Conservation (phyloP, 1,139 yeast species). For the Debaryomyces robertsiae region DNA sequence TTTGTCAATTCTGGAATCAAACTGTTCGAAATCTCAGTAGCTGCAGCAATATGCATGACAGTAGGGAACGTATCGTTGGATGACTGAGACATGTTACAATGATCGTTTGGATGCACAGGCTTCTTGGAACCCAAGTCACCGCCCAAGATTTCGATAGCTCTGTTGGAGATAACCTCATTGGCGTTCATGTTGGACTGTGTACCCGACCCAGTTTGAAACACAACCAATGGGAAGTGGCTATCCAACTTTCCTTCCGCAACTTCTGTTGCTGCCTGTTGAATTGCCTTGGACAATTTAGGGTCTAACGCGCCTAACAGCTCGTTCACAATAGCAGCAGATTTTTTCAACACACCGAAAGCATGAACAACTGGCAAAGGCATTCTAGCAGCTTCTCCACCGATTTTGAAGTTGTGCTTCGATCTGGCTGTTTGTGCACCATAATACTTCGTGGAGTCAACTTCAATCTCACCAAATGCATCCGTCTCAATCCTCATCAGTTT, state of each 20-base stretch:
- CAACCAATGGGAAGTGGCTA: conserved; percentile 96
- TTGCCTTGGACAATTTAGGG: conserved; percentile 79
- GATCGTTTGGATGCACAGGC: conserved; percentile 98
- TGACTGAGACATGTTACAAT: conserved; percentile 97
- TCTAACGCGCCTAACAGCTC: conserved; percentile 78
- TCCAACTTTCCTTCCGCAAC: conserved; percentile 88
- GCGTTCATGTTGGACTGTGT: conserved; percentile 99
- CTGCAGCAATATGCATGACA: conserved; percentile 99
- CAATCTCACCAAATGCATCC: conserved; percentile 96
- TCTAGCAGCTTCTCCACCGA: conserved; percentile 87
- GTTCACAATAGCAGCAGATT: conserved; percentile 93
- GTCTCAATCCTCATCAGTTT: conserved; percentile 69
- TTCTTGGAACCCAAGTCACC: conserved; percentile 88
- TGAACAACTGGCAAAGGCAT: conserved; percentile 90
- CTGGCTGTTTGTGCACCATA: conserved; percentile 99
- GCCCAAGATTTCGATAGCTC: conserved; percentile 94
- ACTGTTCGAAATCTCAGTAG: conserved; percentile 73
- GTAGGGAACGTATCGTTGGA: conserved; percentile 99
- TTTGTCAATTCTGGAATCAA: conserved; percentile 78
- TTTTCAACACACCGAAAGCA: conserved; percentile 92
- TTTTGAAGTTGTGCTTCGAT: conserved; percentile 88
- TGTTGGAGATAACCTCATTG: conserved; percentile 95
- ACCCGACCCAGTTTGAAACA: conserved; percentile 98
- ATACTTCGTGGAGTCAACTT: conserved; percentile 81
- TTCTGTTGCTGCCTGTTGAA: conserved; percentile 93